Evolutionary conservation across 495 filamentous ascomycete species (phyloP).

Genomic region (Aspergillus ostianus): DNA sequence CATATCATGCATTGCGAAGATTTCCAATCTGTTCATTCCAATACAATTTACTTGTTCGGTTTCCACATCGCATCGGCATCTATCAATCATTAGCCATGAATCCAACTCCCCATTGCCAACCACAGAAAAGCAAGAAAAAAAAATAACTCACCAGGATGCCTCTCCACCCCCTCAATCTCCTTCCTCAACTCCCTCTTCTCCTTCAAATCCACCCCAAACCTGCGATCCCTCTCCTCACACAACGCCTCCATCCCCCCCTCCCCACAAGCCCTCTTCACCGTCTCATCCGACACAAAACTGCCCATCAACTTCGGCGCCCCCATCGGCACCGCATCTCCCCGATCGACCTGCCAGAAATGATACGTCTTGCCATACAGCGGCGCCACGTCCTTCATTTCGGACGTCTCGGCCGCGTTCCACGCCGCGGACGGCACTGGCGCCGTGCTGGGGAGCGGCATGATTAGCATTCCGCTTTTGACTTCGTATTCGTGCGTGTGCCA

Average conservation of each 20-base stretch:
- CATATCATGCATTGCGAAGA: not conserved
- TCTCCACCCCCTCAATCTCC: slow-evolving; percentile 54
- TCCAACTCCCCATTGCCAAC: not conserved
- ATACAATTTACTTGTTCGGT: not conserved
- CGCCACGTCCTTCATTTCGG: slow-evolving; percentile 73
- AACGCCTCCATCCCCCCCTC: slow-evolving; percentile 56
- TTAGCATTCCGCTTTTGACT: slow-evolving; percentile 80
- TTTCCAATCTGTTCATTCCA: slow-evolving; percentile 19
- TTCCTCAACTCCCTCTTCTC: slow-evolving; percentile 63
- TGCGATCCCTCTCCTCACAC: slow-evolving; percentile 63
- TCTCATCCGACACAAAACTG: slow-evolving; percentile 61
- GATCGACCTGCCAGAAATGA: slow-evolving; percentile 84
- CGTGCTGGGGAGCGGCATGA: slow-evolving; percentile 67
- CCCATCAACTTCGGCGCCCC: slow-evolving; percentile 77
- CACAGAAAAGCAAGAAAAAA: slow-evolving; percentile 2
- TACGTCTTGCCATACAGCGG: slow-evolving; percentile 85
- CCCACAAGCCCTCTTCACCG: slow-evolving; percentile 53
- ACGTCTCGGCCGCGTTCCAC: slow-evolving; percentile 76
- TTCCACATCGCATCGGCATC: slow-evolving; percentile 51
- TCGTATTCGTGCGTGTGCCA: slow-evolving; percentile 88
- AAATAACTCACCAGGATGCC: slow-evolving; percentile 51
- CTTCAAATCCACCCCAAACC: slow-evolving; percentile 59
- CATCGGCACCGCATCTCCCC: slow-evolving; percentile 72
- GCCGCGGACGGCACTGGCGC: slow-evolving; percentile 45
- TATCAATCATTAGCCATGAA: slow-evolving; percentile 17